These are phyloP conservation scores for Amesomyces nigricolor DNA, from an alignment of 2,329 filamentous ascomycete species.

Conservation along the genomic window DNA sequence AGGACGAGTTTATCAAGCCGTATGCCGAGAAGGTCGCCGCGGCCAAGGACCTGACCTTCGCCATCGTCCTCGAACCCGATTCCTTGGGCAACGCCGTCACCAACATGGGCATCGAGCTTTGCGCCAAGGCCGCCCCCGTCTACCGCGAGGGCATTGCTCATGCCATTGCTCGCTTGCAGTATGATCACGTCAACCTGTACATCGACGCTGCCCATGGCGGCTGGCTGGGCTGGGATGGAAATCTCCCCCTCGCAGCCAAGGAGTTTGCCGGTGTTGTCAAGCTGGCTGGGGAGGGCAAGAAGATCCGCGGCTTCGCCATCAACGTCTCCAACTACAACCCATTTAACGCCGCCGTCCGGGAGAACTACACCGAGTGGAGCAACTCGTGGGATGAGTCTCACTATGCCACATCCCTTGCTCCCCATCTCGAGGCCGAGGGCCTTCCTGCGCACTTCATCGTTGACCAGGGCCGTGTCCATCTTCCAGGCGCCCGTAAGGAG, in stretches of 20 bases:
- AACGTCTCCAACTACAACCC: conserved; percentile 43
- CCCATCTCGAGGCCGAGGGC: conserved; percentile 34
- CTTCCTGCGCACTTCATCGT: conserved; percentile 41
- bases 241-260: conserved; percentile 37
- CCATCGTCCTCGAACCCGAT: conserved; percentile 41
- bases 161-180: conserved; percentile 36
- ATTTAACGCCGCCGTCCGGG: conserved; percentile 35
- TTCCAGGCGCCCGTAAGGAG: conserved; percentile 33
- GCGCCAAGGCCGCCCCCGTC: conserved; percentile 33
- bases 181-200: conserved; percentile 35
- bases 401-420: conserved; percentile 36
- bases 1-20: conserved; percentile 36
- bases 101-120: conserved; percentile 35
- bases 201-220: conserved; percentile 40
- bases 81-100: conserved; percentile 40
- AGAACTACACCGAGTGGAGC: conserved; percentile 38
- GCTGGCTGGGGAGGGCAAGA: conserved; percentile 29
- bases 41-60: conserved; percentile 37
- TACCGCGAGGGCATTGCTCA: conserved; percentile 41
- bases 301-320: conserved; percentile 39
- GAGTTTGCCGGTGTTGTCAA: conserved; percentile 37
- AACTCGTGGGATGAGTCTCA: conserved; percentile 38
- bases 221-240: conserved; percentile 39
- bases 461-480: conserved; percentile 39
- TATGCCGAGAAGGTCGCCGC: conserved; percentile 35